Conservation (phyloP, 2,329 filamentous ascomycete genomes). For the Dactylella cylindrospora region DNA sequence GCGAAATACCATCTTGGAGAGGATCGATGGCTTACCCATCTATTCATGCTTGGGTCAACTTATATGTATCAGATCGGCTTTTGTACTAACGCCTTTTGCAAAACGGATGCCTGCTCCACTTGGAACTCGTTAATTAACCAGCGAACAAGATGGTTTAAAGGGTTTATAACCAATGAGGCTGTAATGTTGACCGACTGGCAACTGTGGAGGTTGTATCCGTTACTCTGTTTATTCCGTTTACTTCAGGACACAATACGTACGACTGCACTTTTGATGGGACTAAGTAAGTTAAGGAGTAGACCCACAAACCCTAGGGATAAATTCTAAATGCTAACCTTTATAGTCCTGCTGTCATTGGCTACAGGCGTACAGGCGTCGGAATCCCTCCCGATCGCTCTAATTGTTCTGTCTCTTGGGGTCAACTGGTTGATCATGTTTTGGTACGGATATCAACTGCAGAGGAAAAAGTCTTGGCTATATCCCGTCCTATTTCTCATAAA, state of each 20-base stretch:
- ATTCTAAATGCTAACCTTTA: slow-evolving; percentile 58
- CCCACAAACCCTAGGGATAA: not conserved
- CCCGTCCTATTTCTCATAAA: slow-evolving; percentile 94
- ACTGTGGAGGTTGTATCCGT: slow-evolving; percentile 85
- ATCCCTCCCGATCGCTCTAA: slow-evolving; percentile 87
- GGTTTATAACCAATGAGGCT: slow-evolving; percentile 96
- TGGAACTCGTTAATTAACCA: slow-evolving; percentile 87
- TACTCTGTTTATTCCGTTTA: slow-evolving; percentile 82
- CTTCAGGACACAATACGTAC: slow-evolving; percentile 96
- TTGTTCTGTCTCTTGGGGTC: slow-evolving; percentile 84
- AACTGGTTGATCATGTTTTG: slow-evolving; percentile 97
- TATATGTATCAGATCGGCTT: slow-evolving; percentile 94
- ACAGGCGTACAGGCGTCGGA: slow-evolving; percentile 77
- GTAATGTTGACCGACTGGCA: slow-evolving; percentile 96
- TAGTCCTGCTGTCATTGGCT: slow-evolving; percentile 82
- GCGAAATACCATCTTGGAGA: slow-evolving; percentile 94
- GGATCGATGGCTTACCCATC: slow-evolving; percentile 93
- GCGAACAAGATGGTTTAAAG: slow-evolving; percentile 91
- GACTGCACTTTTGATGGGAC: slow-evolving; percentile 76
- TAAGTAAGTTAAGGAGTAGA: slow-evolving; percentile 13
- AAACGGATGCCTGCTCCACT: slow-evolving; percentile 80
- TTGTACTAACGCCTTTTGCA: slow-evolving; percentile 97
- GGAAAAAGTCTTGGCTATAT: slow-evolving; percentile 94
- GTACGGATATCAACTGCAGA: slow-evolving; percentile 80
- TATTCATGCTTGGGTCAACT: slow-evolving; percentile 97